Base-by-base conservation (phyloP, 2,329 filamentous ascomycete genomes). In the Incumbomyces delicatus region DNA sequence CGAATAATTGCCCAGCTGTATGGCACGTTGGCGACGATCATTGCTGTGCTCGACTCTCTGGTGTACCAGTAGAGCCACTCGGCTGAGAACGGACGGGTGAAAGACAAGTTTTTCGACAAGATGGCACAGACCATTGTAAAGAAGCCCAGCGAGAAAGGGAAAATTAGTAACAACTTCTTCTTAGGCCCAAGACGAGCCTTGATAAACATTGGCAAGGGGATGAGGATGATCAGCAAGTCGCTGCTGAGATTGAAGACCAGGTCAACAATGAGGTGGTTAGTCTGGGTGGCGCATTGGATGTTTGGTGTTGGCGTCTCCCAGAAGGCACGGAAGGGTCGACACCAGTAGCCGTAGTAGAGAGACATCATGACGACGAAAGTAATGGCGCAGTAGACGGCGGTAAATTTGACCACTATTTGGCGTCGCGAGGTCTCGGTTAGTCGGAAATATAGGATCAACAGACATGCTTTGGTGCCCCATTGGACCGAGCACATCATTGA, bases 31-130 rank as follows among this genome's bases (percentile, higher is more conserved):
- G 76, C 71, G 13, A 80, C 77, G 41, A 79, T 69, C 34, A 81
- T 67, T 5, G 77, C 75, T 0, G 78, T 78, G 37, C 72, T 75
- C 11, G 72, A 70, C 57, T 81, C 78, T 22, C 76, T 70, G 7
- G 77, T 70, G 52, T 79, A 78, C 77, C 77, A 81, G 53, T 73
- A 73, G 0, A 77, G 70, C 66, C 78, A 81, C 32, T 73, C 61
- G 12, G 66, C 64, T 2, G 73, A 74, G 57, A 77, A 80, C 1
- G 74, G 74, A 16, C 76, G 61, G 13, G 63, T 70, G 50, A 81
- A 79, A 37, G 75, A 77, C 62, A 78, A 79, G 56, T 77, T 76
- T 50, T 80, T 78, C 63, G 79, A 81, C 13, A 81, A 63, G 5
- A 75, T 69, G 10, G 77, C 75, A 14, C 74, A 73, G 12, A 81